Evolutionary conservation across 1,284 basidiomycete genomes (phyloP), one percentile per base, ranked within the genome.

Genomic region (Golubevia pallescens): DNA sequence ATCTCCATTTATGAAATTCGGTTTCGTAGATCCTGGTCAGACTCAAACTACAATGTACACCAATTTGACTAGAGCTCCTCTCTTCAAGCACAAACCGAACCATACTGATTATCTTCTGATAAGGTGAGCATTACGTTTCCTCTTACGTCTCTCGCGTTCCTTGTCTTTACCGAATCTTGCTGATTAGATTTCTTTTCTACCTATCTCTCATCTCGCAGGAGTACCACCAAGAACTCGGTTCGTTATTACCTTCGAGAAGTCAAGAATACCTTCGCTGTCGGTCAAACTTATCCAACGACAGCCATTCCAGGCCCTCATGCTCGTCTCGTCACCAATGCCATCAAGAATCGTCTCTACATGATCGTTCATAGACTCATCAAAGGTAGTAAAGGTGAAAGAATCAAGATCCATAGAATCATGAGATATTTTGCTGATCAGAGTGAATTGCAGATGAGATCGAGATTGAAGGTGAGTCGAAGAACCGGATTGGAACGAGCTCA

Each of bases 1-100:
- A 64, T 85, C 83, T 62, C 83, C 83, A 3, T 85, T 85, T 61
- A 82, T 85, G 80, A 81, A 81, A 69, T 85, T 85, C 58, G 83
- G 83, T 58, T 74, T 71, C 58, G 81, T 85, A 59, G 78, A 83
- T 70, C 74, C 80, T n/a, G 83, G 83, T 1, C 77, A 84, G 66
- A 79, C 74, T 57, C 79, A 82, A 71, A 75, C 81, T 14, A 84
- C 82, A 5, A 52, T 85, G 60, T 85, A 85, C 75, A 85, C 84
- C 72, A 81, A 84, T 69, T 74, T 85, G 73, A 71, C 80, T 20
- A 80, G 81, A 21, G 83, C 80, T n/a, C 83, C 83, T 1, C 75
- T 85, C 58, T 85, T 85, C 72, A 75, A 76, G 48, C 83, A 85
- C 69, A 82, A 83, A 66, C 70, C 83, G 1, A 66, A 74, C 0